Percentiles rank a stretch among this genome's conserved stretches.
Conservation (phyloP, 768 basidiomycete species). For the Termitomyces sp. region DNA sequence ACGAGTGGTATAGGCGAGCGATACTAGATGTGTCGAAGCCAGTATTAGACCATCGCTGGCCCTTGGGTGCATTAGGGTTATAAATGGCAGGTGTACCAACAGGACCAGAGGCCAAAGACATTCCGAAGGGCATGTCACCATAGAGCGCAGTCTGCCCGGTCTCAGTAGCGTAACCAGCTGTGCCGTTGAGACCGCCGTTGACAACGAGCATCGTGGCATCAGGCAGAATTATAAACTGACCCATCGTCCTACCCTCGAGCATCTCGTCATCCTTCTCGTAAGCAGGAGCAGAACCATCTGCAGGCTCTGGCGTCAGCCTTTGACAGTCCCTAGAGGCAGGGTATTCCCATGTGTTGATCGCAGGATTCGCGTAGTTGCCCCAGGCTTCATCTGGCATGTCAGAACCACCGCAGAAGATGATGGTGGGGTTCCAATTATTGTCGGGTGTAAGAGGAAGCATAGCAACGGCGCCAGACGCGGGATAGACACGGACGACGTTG, state of each 20-base stretch:
- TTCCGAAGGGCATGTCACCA: conserved; percentile 53
- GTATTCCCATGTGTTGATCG: conserved; percentile 67
- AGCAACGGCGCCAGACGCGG: conserved; percentile 80
- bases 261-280: conserved; percentile 76
- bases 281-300: conserved; percentile 50
- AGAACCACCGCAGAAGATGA: conserved; percentile 90
- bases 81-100: conserved; percentile 66
- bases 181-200: conserved; percentile 83
- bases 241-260: conserved; percentile 81
- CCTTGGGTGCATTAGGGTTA: conserved; percentile 56
- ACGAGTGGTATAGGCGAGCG: conserved; percentile 79
- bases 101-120: conserved; percentile 67
- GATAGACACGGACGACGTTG: conserved; percentile 76
- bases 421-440: conserved; percentile 81
- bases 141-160: conserved; percentile 37
- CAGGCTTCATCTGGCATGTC: conserved; percentile 69
- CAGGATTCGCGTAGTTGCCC: conserved; percentile 76
- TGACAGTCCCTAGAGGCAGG: conserved; percentile 76
- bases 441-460: conserved; percentile 90
- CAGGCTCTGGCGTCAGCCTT: conserved; percentile 82
- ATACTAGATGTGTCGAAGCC: conserved; percentile 51
- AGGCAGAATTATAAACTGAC: conserved; percentile 82
- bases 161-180: conserved; percentile 66
- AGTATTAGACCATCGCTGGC: conserved; percentile 57
- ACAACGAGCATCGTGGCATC: conserved; percentile 71